Evolutionary conservation across 1,139 yeast species (phyloP).

Genomic region (Geotrichum histeridarum): DNA sequence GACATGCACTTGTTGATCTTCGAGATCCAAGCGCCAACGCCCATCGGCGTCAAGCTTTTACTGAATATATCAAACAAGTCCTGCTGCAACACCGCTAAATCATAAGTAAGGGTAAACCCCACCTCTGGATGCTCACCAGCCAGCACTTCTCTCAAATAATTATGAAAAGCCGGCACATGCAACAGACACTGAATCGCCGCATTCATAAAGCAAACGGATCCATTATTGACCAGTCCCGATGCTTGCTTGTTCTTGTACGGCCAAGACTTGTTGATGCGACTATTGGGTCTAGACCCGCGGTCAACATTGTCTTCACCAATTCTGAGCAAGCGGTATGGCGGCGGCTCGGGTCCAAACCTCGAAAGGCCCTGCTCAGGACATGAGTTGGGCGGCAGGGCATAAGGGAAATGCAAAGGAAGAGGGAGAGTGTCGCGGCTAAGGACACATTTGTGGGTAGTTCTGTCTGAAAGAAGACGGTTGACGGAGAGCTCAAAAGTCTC

Average conservation of each 20-base stretch:
- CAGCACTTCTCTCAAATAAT: conserved; percentile 62
- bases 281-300: not conserved
- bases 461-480: no score
- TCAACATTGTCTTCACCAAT: no score
- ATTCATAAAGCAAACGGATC: conserved; percentile 84
- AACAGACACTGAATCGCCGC: conserved; percentile 86
- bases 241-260: not conserved
- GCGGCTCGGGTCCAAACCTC: no score
- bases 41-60: no score
- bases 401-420: no score
- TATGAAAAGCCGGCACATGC: conserved; percentile 86
- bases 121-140: not conserved
- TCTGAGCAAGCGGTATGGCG: no score
- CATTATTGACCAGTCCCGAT: not conserved
- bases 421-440: no score
- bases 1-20: conserved; percentile 40
- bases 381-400: no score
- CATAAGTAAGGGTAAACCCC: conserved; percentile 22
- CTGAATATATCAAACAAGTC: not conserved
- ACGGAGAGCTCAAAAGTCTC: no score
- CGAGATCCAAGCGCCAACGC: no score
- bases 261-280: not conserved
- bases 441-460: no score
- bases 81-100: not conserved
- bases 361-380: no score